These are phyloP conservation scores for Suhomyces pyralidae DNA, from an alignment of 805 yeast species.

Conservation along the genomic window DNA sequence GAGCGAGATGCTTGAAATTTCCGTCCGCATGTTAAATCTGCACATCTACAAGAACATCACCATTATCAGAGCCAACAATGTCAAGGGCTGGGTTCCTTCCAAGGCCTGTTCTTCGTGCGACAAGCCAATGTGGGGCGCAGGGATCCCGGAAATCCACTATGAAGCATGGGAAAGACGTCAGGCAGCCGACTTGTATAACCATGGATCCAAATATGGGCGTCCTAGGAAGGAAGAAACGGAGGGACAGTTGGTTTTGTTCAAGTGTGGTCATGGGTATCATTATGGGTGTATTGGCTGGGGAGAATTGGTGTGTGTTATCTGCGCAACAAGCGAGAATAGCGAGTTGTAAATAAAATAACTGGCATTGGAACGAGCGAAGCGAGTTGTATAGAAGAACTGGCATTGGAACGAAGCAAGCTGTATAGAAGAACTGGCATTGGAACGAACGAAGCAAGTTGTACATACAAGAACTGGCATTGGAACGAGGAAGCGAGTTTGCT, in stretches of 20 bases:
- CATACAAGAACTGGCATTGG: no score
- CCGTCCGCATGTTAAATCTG: constrained; percentile 53
- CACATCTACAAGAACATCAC: constrained; percentile 51
- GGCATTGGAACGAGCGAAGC: no score
- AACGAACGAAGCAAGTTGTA: no score
- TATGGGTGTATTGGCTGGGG: constrained; percentile 44
- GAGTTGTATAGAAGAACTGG: no score
- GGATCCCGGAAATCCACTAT: constrained; percentile 44
- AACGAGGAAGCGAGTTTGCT: no score
- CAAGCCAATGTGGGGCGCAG: constrained; percentile 67
- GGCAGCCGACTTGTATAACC: constrained; percentile 4
- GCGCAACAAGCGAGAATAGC: no score
- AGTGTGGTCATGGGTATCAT: constrained; percentile 69
- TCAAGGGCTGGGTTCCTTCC: constrained; percentile 60
- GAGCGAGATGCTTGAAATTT: constrained; percentile 48
- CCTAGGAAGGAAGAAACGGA: not conserved
- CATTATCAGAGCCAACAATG: constrained; percentile 37
- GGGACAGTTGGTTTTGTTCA: constrained; percentile 49
- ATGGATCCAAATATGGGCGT: constrained; percentile 2
- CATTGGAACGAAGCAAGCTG: no score
- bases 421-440: no score
- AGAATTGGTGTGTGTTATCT: constrained; percentile 22
- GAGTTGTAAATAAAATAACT: no score
- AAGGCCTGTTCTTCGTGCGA: constrained; percentile 76
- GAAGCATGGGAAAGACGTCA: constrained; percentile 56